Evolutionary conservation across 371 early-diverging fungal genomes (phyloP).

Genomic region (Blakeslea trispora): DNA sequence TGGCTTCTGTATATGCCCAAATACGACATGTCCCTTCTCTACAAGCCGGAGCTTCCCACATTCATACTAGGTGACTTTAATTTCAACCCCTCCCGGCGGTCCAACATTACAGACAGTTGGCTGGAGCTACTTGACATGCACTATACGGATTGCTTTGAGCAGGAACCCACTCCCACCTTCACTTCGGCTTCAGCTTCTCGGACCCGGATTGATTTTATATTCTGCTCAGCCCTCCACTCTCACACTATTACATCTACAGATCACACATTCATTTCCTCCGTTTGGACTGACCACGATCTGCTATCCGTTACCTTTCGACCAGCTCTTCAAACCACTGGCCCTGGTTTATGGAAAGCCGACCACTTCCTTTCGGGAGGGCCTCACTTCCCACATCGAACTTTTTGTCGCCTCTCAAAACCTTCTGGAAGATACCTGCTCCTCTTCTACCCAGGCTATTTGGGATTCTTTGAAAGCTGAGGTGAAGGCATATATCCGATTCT

Average conservation of each 20-base stretch:
- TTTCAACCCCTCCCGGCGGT: not conserved
- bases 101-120: not conserved
- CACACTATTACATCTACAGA: not conserved
- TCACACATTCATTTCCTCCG: not conserved
- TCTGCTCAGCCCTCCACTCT: not conserved
- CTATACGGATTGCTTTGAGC: not conserved
- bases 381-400: no score
- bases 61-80: conserved; percentile 11
- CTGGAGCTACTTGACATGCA: no score
- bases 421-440: not conserved
- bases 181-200: no score
- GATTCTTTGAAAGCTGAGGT: not conserved
- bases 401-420: no score
- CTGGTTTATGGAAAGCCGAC: not conserved
- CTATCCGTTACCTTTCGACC: not conserved
- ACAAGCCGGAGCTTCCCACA: not conserved
- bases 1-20: no score
- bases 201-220: not conserved
- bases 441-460: not conserved
- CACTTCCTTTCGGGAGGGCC: not conserved
- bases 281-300: not conserved
- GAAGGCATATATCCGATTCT: not conserved
- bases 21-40: not conserved
- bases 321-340: not conserved
- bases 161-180: not conserved